Evolutionary conservation across 2,329 filamentous ascomycete species (phyloP), one percentile per base, ranked within the genome.

Genomic region (Ophiostoma himal-ulmi): DNA sequence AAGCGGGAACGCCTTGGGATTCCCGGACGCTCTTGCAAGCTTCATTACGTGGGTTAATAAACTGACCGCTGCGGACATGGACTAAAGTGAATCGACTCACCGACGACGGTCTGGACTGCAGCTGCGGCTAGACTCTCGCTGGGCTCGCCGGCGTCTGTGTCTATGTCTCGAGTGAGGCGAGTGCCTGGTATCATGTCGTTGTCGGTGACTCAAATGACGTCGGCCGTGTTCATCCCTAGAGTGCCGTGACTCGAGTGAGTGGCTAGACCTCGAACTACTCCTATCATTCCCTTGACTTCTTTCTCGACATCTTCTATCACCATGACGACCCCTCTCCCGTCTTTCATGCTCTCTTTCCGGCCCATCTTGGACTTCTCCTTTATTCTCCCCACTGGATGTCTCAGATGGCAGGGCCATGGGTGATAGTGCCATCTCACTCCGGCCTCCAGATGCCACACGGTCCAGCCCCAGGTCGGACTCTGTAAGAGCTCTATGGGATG

Each of bases 361-460:
- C 44, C 14, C 13, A 26, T 41, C 60, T 36, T 26, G 17, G 11
- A 14, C 57, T 11, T 17, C 20, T 44, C 67, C 4, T 13, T 5
- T 65, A 2, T 48, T 68, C 13, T 37, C 20, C 11, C 64, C 70
- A 0, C 66, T 39, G 1, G 72, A 73, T 1, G 73, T 73, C 13
- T 72, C 72, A 3, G 72, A 72, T 20, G 72, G 73, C n/a, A 73
- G 34, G 1, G n/a, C 62, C 34, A 52, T 52, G 13, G 54, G 65
- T 4, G 69, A 70, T 36, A 67, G 6, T 8, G 36, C 22, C 20
- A 67, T 17, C 3, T 20, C 26, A 2, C 26, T n/a, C 41, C n/a
- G 44, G 14, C 14, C 11, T 2, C n/a, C 39, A 17, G n/a, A 34
- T 26, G 54, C 39, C 6, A 17, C 20, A 10, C 11, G 68, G 1